These are phyloP conservation scores for Stellera chamaejasme DNA, from an alignment of 345 rosid genomes.

Conservation along the genomic window DNA sequence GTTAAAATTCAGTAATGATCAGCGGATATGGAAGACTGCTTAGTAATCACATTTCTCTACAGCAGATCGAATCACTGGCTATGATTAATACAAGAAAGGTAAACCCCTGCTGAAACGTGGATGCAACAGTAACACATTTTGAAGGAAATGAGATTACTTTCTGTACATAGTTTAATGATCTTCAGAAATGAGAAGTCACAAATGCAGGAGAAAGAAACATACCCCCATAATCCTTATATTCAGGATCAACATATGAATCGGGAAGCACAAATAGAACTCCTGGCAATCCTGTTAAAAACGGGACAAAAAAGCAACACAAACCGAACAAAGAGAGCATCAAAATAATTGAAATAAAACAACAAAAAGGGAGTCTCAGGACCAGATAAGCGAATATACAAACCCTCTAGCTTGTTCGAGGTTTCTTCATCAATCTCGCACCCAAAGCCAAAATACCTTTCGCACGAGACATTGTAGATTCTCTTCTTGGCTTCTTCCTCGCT, in stretches of 20 bases:
- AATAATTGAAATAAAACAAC: neutral
- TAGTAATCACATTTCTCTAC: too few species aligned
- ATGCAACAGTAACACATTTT: too few species aligned
- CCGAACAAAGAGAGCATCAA: neutral
- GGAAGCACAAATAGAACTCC: constrained; percentile 93
- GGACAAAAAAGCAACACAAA: neutral
- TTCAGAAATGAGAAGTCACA: too few species aligned
- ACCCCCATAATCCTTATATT: constrained; percentile 94
- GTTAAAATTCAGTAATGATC: too few species aligned
- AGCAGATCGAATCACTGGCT: too few species aligned
- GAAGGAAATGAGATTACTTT: too few species aligned
- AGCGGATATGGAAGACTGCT: too few species aligned
- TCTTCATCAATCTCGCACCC: constrained; percentile 97
- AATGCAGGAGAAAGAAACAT: constrained; percentile 7
- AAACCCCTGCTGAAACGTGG: too few species aligned
- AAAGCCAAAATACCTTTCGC: constrained; percentile 94
- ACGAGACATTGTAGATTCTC: constrained; percentile 86
- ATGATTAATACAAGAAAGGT: too few species aligned
- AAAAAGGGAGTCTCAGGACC: neutral
- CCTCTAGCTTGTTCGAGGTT: constrained; percentile 88
- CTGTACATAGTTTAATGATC: too few species aligned
- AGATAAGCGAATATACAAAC: constrained; percentile 17
- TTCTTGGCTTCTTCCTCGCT: constrained; percentile 94
- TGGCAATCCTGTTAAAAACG: constrained; percentile 47
- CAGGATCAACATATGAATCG: constrained; percentile 88